phyloP scores from a whole-genome alignment of 202 grass and related monocot species.

The Saccharum hybrid region DNA sequence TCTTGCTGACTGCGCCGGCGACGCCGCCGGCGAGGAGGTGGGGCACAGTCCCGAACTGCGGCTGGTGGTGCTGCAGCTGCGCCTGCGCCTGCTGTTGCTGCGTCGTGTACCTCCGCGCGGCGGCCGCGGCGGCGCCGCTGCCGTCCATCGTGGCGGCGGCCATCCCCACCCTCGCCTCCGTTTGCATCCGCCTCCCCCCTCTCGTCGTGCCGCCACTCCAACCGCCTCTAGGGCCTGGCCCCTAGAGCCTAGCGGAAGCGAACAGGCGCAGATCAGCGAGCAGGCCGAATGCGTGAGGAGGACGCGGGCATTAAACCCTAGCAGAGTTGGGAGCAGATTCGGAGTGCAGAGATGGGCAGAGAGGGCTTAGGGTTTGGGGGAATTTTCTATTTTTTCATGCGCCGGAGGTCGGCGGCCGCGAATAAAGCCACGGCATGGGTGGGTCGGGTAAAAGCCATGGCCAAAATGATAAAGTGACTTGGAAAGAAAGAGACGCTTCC shows the following conservation, averaged over 20 bases:
- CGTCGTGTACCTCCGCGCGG: conserved; percentile 54
- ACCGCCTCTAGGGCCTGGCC: conserved; percentile 38
- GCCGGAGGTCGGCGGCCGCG: conserved; percentile 32
- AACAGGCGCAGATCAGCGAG: conserved; percentile 33
- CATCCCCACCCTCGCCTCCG: conserved; percentile 78
- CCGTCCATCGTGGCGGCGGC: conserved; percentile 64
- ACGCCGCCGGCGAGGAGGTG: conserved; percentile 85
- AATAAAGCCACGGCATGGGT: conserved; percentile 28
- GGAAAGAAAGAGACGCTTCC: conserved; percentile 33
- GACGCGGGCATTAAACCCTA: conserved; percentile 51
- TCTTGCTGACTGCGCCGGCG: conserved; percentile 95
- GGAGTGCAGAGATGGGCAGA: neutral
- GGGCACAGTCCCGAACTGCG: conserved; percentile 63
- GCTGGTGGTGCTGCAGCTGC: conserved; percentile 64
- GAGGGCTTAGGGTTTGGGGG: conserved; percentile 49
- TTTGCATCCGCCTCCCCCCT: conserved; percentile 60
- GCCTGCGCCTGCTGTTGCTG: conserved; percentile 44
- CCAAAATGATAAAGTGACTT: neutral
- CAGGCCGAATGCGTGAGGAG: conserved; percentile 30
- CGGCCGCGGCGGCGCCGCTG: conserved; percentile 48
- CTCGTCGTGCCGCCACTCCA: conserved; percentile 9
- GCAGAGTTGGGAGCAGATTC: conserved; percentile 6
- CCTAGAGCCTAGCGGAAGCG: neutral
- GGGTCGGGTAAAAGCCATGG: conserved; percentile 1
- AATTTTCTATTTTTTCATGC: conserved; percentile 5